These are phyloP conservation scores for Boletus calvinii DNA, from an alignment of 1,284 basidiomycete species.

Conservation along the genomic window DNA sequence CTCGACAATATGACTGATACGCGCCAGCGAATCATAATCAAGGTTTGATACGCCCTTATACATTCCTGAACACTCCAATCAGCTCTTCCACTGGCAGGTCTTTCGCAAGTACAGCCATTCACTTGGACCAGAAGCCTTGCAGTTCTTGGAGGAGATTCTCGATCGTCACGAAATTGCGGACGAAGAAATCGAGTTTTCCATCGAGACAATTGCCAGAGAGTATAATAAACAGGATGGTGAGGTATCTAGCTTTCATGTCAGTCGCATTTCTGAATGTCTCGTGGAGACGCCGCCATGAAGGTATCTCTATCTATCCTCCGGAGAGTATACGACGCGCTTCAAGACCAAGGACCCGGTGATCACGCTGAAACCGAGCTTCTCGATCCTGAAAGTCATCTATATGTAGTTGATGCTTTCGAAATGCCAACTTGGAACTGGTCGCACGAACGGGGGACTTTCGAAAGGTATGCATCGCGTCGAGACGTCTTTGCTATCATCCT, in stretches of 20 bases:
- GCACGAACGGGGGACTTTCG: constrained; percentile 79
- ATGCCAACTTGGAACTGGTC: constrained; percentile 95
- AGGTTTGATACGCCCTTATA: constrained; percentile 40
- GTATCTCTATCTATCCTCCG: constrained; percentile 71
- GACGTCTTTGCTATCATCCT: constrained; percentile 4
- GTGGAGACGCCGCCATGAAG: constrained; percentile 76
- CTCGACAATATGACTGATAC: constrained; percentile 36
- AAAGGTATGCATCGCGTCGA: constrained; percentile 52
- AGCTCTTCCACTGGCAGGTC: constrained; percentile 51
- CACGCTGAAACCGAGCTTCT: constrained; percentile 60
- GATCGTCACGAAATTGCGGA: constrained; percentile 65
- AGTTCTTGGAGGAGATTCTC: constrained; percentile 67
- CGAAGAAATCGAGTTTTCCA: constrained; percentile 73
- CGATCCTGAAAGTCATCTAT: constrained; percentile 84
- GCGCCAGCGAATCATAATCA: constrained; percentile 63
- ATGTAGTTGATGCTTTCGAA: constrained; percentile 87
- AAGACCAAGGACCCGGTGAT: constrained; percentile 65
- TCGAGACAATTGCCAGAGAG: constrained; percentile 84
- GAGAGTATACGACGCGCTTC: constrained; percentile 80
- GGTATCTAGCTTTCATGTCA: constrained; percentile 23
- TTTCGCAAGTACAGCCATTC: constrained; percentile 84
- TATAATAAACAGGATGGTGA: constrained; percentile 91
- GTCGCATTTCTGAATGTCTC: constrained; percentile 3
- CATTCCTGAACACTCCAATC: neutral
- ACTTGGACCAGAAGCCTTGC: constrained; percentile 70